Conservation (phyloP, 108 stramenopile species). For the Cyclotella atomus region DNA sequence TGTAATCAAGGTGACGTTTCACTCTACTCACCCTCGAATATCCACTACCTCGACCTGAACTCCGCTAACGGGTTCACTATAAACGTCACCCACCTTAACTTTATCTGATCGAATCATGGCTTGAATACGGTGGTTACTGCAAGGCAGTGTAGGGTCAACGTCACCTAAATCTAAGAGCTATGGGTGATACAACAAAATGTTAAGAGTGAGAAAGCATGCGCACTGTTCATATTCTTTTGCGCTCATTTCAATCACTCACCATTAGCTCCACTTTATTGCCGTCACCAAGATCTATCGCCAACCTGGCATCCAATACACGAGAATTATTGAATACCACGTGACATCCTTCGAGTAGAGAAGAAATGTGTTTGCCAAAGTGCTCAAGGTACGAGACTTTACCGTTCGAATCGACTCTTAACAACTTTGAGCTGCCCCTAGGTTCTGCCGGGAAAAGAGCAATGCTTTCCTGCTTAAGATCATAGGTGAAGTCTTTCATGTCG, state of each 20-base stretch:
- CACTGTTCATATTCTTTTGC: no score
- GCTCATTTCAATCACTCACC: no score
- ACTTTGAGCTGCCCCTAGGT: constrained; percentile 48
- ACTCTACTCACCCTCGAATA: constrained; percentile 17
- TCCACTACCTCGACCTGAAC: constrained; percentile 18
- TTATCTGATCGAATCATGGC: neutral
- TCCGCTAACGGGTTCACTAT: constrained; percentile 18
- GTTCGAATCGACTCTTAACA: constrained; percentile 37
- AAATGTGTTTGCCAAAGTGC: constrained; percentile 42
- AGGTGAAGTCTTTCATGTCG: constrained; percentile 46
- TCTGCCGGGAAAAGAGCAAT: constrained; percentile 58
- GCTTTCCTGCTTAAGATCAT: constrained; percentile 34
- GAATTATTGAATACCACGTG: constrained; percentile 58
- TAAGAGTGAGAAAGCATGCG: no score
- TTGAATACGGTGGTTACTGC: neutral
- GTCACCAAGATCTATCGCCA: constrained; percentile 5
- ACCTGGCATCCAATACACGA: constrained; percentile 52
- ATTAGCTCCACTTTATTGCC: constrained; percentile 44
- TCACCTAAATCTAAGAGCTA: neutral
- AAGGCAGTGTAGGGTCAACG: neutral
- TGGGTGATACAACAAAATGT: no score
- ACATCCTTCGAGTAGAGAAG: constrained; percentile 10
- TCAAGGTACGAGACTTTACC: constrained; percentile 34
- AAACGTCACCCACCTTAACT: constrained; percentile 33
- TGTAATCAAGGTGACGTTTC: neutral